Percentiles rank a stretch among this genome's conserved stretches.
Conservation (phyloP, 2,329 filamentous ascomycete genomes). For the Pseudogymnoascus sp. region DNA sequence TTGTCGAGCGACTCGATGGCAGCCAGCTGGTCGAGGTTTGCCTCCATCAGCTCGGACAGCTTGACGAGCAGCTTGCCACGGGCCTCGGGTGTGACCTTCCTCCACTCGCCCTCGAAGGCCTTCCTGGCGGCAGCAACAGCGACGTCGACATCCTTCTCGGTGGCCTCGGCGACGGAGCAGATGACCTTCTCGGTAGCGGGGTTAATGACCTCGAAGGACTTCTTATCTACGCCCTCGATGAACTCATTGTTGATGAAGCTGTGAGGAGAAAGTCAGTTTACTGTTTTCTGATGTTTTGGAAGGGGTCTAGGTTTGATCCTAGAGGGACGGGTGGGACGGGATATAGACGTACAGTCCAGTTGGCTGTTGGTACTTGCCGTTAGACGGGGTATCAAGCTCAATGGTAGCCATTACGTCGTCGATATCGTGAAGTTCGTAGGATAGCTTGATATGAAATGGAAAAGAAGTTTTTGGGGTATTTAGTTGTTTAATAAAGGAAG, state of each 20-base stretch:
- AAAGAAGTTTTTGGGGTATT: not conserved
- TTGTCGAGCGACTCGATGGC: conserved; percentile 84
- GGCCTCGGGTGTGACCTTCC: conserved; percentile 60
- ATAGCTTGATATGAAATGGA: not conserved
- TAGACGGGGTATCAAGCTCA: conserved; percentile 27
- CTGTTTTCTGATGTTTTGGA: not conserved
- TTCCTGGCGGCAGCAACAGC: conserved; percentile 81
- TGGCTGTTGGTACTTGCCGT: conserved; percentile 31
- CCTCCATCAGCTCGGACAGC: conserved; percentile 74
- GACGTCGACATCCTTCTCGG: conserved; percentile 76
- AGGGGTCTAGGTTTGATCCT: too few species aligned
- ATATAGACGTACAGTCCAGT: conserved; percentile 37
- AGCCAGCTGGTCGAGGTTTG: conserved; percentile 69
- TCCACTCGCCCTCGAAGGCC: conserved; percentile 68
- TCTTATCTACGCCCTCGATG: conserved; percentile 74
- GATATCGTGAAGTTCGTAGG: not conserved
- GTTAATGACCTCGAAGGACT: conserved; percentile 90
- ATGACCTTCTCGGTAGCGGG: conserved; percentile 80
- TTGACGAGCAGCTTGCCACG: conserved; percentile 66
- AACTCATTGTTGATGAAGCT: conserved; percentile 84
- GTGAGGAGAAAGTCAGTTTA: not conserved
- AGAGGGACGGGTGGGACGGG: not conserved
- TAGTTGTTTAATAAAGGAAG: not conserved
- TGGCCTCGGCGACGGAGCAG: conserved; percentile 74
- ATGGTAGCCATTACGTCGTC: conserved; percentile 9